phyloP scores from a whole-genome alignment of 2,329 filamentous ascomycete genomes.

The Fusarium sp. region DNA sequence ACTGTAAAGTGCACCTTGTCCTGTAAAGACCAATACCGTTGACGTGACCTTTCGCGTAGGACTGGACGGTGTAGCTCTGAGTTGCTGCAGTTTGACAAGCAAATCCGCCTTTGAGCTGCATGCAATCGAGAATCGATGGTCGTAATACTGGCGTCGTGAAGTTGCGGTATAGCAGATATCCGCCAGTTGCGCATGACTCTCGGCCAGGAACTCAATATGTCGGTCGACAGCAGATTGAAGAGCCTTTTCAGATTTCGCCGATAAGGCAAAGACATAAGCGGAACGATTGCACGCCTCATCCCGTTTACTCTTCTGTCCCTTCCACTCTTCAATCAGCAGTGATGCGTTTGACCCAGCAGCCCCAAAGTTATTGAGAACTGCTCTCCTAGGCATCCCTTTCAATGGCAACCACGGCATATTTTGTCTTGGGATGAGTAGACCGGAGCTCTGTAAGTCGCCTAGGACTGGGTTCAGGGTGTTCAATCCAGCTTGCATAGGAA shows the following conservation, averaged over 20 bases:
- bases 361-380: conserved; percentile 10
- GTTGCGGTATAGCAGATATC: no score
- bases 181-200: no score
- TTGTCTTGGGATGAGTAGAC: background rate
- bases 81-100: background rate
- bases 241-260: background rate
- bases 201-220: no score
- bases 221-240: no score
- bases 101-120: no score
- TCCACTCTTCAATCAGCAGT: conserved; percentile 6
- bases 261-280: background rate
- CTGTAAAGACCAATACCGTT: background rate
- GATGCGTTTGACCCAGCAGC: conserved; percentile 13
- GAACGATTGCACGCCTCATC: background rate
- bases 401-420: background rate
- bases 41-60: background rate
- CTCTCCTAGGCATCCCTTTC: background rate
- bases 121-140: no score
- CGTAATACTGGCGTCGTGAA: no score
- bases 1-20: conserved; percentile 1
- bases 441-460: background rate
- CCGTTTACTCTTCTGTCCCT: background rate
- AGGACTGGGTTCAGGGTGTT: background rate
- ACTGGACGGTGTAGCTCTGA: background rate
- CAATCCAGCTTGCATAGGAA: background rate